Conservation (phyloP, 78 protist genomes). For the Dictyostelium purpureum region DNA sequence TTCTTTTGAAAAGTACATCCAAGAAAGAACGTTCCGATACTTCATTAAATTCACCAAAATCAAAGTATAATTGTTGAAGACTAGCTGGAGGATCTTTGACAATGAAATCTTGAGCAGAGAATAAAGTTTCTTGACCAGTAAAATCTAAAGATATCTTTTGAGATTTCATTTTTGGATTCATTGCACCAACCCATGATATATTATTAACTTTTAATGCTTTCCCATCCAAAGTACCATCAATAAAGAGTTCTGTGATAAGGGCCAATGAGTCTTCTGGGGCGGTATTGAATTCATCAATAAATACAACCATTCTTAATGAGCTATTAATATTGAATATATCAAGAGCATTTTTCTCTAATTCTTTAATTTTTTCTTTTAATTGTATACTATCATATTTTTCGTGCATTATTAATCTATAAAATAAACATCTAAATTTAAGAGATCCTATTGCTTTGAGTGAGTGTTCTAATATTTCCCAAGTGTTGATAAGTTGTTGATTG, state of each 20-base stretch:
- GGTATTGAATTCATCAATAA: constrained; percentile 83
- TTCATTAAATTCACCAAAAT: constrained; percentile 42
- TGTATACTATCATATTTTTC: constrained; percentile 14
- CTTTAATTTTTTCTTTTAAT: neutral
- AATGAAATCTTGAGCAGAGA: constrained; percentile 11
- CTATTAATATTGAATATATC: neutral
- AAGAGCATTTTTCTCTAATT: neutral
- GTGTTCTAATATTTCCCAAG: neutral
- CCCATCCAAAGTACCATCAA: constrained; percentile 82
- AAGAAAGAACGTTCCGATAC: constrained; percentile 41
- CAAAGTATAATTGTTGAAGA: constrained; percentile 30
- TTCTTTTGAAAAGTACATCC: neutral
- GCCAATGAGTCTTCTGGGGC: constrained; percentile 61
- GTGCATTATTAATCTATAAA: constrained; percentile 75
- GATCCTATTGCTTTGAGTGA: neutral
- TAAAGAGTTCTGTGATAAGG: constrained; percentile 77
- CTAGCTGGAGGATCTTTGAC: constrained; percentile 55
- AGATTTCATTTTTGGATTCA: constrained; percentile 30
- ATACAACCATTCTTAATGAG: constrained; percentile 44
- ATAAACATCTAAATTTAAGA: constrained; percentile 39
- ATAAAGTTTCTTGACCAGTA: neutral
- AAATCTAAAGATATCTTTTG: neutral
- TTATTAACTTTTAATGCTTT: neutral
- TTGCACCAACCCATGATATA: constrained; percentile 80
- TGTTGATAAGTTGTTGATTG: neutral